phyloP scores from a whole-genome alignment of 2,329 filamentous ascomycete species.

The Dichotomopilus funicola region DNA sequence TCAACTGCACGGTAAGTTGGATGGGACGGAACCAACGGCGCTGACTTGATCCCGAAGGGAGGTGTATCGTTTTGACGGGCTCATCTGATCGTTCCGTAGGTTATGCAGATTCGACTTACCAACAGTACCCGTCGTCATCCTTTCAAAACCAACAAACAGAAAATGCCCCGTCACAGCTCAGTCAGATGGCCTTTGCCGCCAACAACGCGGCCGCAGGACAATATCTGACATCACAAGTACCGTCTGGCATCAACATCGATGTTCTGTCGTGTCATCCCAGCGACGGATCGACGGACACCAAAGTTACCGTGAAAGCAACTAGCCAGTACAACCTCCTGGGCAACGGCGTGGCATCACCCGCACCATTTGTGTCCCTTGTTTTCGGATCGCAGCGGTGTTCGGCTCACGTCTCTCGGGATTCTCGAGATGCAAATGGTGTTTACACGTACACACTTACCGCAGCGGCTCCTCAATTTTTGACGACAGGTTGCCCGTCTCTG shows the following conservation, averaged over 20 bases:
- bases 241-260: slow-evolving; percentile 44
- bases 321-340: slow-evolving; percentile 63
- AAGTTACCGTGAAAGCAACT: slow-evolving; percentile 66
- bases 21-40: too few relatives aligned
- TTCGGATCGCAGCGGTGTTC: slow-evolving; percentile 74
- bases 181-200: slow-evolving; percentile 50
- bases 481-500: slow-evolving; percentile 43
- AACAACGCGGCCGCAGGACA: slow-evolving; percentile 56
- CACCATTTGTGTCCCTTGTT: slow-evolving; percentile 56
- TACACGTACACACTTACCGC: slow-evolving; percentile 67
- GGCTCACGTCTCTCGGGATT: slow-evolving; percentile 57
- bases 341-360: slow-evolving; percentile 44
- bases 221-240: slow-evolving; percentile 58
- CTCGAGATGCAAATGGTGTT: slow-evolving; percentile 48
- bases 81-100: slow-evolving; percentile 16
- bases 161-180: slow-evolving; percentile 46
- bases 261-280: slow-evolving; percentile 64
- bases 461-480: slow-evolving; percentile 58
- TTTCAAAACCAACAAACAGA: slow-evolving; percentile 44
- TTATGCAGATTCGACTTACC: slow-evolving; percentile 43
- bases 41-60: background rate
- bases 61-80: slow-evolving; percentile 1
- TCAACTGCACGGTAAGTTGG: slow-evolving; percentile 72
- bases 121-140: slow-evolving; percentile 44
- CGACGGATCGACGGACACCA: slow-evolving; percentile 62